Evolutionary conservation across 2,329 filamentous ascomycete genomes (phyloP), one percentile per base, ranked within the genome.

Genomic region (Trichoderma koningiopsis): DNA sequence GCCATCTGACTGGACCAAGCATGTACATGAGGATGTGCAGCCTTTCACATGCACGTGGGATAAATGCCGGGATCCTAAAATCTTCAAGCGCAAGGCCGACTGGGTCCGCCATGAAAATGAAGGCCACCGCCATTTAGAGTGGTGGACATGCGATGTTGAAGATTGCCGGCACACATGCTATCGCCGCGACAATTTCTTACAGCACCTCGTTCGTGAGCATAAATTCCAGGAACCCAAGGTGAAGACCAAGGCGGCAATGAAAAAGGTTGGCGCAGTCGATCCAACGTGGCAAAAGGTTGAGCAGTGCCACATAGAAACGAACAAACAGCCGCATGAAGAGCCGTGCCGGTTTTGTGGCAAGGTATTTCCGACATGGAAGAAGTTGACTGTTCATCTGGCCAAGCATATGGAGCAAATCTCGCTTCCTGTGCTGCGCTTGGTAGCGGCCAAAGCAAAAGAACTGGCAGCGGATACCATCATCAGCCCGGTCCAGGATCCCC

Each of bases 51-150:
- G 94, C 80, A 97, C 94, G 0, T 97, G 95, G 82, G 89, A 91
- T 2, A 86, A 88, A 62, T 97, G 94, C 77, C 87, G 87, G 10
- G 93, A 97, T 59, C 89, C 92, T 22, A 97, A 96, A 79, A 94
- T 93, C 43, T 97, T 97, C 84, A 97, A 97, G 81, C 88, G 94
- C 59, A 97, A 97, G 80, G 94, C 94, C 16, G 94, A 97, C 77
- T 97, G 94, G 94, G 93, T 97, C 27, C 88, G 94, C 35, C 94
- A 97, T 75, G 94, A 97, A 77, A 97, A 95, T 74, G 94, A 97
- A 79, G 89, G 92, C 31, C 94, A 97, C 77, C 88, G 94, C 29
- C 93, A 96, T 72, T 83, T 97, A 3, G 94, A 97, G 76, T 96
- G 92, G 89, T 97, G 94, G 94, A 89, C 87, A 6, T 97, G 94